Base-by-base conservation (phyloP, 768 basidiomycete species). In the Podaxis pistillaris region DNA sequence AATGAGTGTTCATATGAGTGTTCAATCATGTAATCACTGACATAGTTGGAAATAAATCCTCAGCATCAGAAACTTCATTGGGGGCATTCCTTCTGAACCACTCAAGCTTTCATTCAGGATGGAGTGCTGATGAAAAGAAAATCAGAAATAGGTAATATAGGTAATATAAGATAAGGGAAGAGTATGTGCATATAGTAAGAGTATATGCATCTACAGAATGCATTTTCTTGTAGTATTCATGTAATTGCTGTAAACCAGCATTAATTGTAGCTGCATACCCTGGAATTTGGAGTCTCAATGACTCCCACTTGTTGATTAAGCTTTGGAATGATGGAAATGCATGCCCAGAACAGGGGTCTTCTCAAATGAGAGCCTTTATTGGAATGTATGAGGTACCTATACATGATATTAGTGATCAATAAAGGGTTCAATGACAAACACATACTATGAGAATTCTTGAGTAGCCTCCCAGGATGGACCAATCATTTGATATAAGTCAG, bases 371-470 rank as follows among this genome's bases (percentile, higher is more conserved):
- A 76, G 65, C 24, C 55, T 50, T 47, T 76, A 73, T 60, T 76
- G 75, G 52, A 75, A 75, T 5, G 70, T 69, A 66, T 72, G 67
- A 0, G 74, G 75, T 2, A 73, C 68, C 74, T 76, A 30, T 56
- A 47, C 15, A 59, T 50, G 26, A 41, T 6, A 12, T 38, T 5
- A 47, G 24, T 37, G 19, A 51, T 38, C 26, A 38, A 12, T 38
- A 38, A 38, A 38, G 12, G 37, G 12, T 7, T 38, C 6, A 7
- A 38, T 7, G 7, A 7, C 6, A 38, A 38, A 7, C 6, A 38
- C 37, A 38, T 38, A 38, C 37, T 12, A 38, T 12, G 12, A 38
- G 37, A 7, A 38, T 38, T 7, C 12, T 38, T 6, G 12, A 38
- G 12, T 38, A 38, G 37, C 12, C 37, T 12, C 12, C 12, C 37